A percentile compares a stretch with the other conserved stretches of the same genome.
These are phyloP conservation scores for Aspergillus sp. DNA, from an alignment of 2,329 filamentous ascomycete species.

Conservation along the genomic window DNA sequence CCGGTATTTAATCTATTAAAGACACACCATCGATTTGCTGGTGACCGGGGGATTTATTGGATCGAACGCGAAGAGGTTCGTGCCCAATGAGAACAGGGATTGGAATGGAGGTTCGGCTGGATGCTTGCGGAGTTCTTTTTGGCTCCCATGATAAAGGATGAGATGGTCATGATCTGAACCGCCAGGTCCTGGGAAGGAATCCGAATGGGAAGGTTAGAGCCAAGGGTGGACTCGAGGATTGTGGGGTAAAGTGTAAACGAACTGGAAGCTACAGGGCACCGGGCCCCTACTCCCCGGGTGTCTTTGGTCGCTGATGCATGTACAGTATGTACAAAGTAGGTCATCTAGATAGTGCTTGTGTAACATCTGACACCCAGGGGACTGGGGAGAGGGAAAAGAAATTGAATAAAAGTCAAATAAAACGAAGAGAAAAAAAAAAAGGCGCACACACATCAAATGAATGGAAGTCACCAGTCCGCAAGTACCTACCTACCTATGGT, in stretches of 20 bases:
- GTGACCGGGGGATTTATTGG: neutral
- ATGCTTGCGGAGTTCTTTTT: neutral
- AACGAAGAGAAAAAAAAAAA: neutral
- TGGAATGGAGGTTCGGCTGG: neutral
- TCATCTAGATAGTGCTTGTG: neutral
- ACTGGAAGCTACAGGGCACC: neutral
- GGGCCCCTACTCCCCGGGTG: no score
- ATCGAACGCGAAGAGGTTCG: neutral
- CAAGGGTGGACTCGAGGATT: neutral
- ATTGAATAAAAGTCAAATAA: neutral
- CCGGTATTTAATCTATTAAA: neutral
- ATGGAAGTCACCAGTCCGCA: no score
- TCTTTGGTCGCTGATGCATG: no score
- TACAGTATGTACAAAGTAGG: neutral
- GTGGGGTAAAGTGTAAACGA: neutral
- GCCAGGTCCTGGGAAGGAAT: neutral
- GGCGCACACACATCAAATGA: neutral
- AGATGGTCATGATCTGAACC: neutral
- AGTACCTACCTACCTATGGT: no score
- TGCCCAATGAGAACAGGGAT: conserved; percentile 4
- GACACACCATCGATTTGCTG: neutral
- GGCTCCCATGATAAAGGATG: neutral
- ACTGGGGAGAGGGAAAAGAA: neutral
- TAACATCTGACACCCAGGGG: neutral
- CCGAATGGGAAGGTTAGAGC: neutral